Percentiles rank a stretch among this genome's conserved stretches.
These are phyloP conservation scores for Entelexis paramagnoliae DNA, from an alignment of 1,139 yeast species.

Conservation along the genomic window DNA sequence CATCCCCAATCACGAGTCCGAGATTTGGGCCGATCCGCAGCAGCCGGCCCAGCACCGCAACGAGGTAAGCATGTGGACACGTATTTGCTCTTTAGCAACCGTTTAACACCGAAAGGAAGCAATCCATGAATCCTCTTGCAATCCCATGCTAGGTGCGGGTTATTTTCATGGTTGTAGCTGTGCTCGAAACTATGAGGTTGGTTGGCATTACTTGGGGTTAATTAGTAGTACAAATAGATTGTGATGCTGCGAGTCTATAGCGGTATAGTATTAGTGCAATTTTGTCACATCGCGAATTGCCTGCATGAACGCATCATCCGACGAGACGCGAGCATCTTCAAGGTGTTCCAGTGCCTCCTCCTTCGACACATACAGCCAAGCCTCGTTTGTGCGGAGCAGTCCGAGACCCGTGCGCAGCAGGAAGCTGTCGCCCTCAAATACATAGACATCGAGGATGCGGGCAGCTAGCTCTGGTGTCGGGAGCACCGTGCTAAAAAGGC, in stretches of 20 bases:
- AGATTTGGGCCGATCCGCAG: not conserved
- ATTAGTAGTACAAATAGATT: not conserved
- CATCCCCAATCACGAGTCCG: not conserved
- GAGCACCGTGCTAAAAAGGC: slow-evolving; percentile 34
- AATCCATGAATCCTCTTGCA: no score
- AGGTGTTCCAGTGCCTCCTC: slow-evolving; percentile 37
- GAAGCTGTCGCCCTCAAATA: slow-evolving; percentile 53
- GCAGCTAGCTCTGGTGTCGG: slow-evolving; percentile 33
- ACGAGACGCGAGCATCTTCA: slow-evolving; percentile 11
- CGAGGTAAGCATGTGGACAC: not conserved
- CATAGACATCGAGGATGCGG: slow-evolving; percentile 45
- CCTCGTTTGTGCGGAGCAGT: slow-evolving; percentile 40
- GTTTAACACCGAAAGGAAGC: no score
- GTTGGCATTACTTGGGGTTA: no score
- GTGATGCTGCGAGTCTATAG: not conserved
- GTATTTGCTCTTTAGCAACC: no score
- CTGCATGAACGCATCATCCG: slow-evolving; percentile 19
- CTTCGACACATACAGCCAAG: slow-evolving; percentile 44
- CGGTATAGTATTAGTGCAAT: not conserved
- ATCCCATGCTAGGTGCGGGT: no score
- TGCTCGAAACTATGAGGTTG: no score
- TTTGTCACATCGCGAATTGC: slow-evolving; percentile 19
- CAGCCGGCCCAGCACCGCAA: no score
- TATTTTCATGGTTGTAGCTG: no score
- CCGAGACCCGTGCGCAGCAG: slow-evolving; percentile 43